Conservation (phyloP, 345 rosid species). For the Gossypium turneri region DNA sequence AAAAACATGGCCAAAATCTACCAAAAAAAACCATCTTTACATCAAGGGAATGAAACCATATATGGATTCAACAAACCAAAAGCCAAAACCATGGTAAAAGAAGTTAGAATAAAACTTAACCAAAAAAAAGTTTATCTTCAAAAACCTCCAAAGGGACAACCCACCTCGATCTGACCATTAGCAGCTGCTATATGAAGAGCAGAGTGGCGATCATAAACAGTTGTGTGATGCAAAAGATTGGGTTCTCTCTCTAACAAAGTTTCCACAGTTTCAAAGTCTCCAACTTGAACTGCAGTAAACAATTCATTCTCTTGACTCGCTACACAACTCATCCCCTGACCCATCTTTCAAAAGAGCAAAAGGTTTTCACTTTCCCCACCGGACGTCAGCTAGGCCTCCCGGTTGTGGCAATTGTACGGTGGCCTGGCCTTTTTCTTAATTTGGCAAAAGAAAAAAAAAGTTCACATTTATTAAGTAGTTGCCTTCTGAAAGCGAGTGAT, state of each 20-base stretch:
- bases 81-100: too few relatives aligned
- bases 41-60: conserved; percentile 13
- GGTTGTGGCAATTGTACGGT: conserved; percentile 21
- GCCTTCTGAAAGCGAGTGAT: neutral
- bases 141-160: neutral
- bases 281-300: conserved; percentile 73
- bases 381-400: conserved; percentile 38
- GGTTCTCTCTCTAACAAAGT: conserved; percentile 53
- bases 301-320: conserved; percentile 62
- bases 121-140: conserved; percentile 1
- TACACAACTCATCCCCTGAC: conserved; percentile 86
- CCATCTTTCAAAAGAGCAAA: conserved; percentile 43
- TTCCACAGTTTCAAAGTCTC: conserved; percentile 49
- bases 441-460: conserved; percentile 22
- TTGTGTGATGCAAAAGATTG: conserved; percentile 44
- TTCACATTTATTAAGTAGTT: conserved; percentile 35
- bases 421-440: conserved; percentile 1
- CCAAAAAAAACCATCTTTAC: conserved; percentile 6
- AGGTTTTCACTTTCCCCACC: conserved; percentile 29
- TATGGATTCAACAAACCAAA: conserved; percentile 5
- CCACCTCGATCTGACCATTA: conserved; percentile 95
- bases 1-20: conserved; percentile 74
- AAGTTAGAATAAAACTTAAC: too few relatives aligned
- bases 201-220: conserved; percentile 81
- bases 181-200: conserved; percentile 92